A percentile compares a stretch with the other conserved stretches of the same genome.
These are phyloP conservation scores for Pleurotus tuber-regium DNA, from an alignment of 768 basidiomycete genomes.

Conservation along the genomic window DNA sequence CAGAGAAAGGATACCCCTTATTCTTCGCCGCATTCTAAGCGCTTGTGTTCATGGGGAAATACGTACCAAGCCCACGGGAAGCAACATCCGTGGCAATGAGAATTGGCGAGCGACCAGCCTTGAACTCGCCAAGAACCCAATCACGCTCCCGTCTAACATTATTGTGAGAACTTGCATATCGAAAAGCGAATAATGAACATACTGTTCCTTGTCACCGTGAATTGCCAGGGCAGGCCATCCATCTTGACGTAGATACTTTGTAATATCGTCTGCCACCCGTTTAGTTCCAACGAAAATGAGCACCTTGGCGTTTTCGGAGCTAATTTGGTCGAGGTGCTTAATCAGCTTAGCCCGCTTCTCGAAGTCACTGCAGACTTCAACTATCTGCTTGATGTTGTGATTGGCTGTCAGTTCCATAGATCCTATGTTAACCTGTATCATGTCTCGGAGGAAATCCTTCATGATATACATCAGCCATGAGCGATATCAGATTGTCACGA, in stretches of 20 bases:
- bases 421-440: slow-evolving; percentile 98
- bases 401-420: slow-evolving; percentile 98
- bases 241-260: slow-evolving; percentile 95
- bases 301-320: slow-evolving; percentile 95
- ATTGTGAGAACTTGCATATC: slow-evolving; percentile 1
- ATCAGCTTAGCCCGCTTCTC: slow-evolving; percentile 96
- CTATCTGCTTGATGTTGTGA: slow-evolving; percentile 94
- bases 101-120: slow-evolving; percentile 95
- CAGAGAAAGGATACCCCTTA: slow-evolving; percentile 13
- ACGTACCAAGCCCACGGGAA: slow-evolving; percentile 99
- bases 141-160: slow-evolving; percentile 86
- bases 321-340: slow-evolving; percentile 96
- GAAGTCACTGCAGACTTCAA: slow-evolving; percentile 96
- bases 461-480: slow-evolving; percentile 8
- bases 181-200: slow-evolving; percentile 27
- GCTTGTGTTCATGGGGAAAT: slow-evolving; percentile 28
- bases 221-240: slow-evolving; percentile 99
- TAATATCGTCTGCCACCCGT: slow-evolving; percentile 96
- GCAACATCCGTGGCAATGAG: slow-evolving; percentile 99
- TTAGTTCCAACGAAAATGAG: slow-evolving; percentile 98
- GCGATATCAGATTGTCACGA: neutral
- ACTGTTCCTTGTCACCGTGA: slow-evolving; percentile 99
- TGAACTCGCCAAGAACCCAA: slow-evolving; percentile 98
- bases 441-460: slow-evolving; percentile 93
- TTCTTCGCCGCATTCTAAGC: slow-evolving; percentile 18